Percentiles rank a stretch among this genome's conserved stretches.
phyloP scores from a whole-genome alignment of 2,329 filamentous ascomycete species.

The Aspergillus brunneoviolaceus region DNA sequence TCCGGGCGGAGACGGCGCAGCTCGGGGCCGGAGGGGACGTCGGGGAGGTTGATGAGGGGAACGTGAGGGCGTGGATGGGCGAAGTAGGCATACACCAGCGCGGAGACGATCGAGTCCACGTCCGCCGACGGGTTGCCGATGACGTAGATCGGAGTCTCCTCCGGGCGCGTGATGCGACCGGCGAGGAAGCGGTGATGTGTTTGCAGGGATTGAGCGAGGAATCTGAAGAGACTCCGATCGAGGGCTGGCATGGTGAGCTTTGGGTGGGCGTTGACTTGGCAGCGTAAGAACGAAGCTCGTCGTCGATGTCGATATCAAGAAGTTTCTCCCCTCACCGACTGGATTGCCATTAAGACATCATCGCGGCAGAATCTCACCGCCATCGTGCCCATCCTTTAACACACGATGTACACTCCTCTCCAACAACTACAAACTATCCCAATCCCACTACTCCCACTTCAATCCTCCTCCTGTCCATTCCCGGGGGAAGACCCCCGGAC shows the following conservation, averaged over 20 bases:
- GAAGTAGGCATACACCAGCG: constrained; percentile 62
- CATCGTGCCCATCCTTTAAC: background rate
- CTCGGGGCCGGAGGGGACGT: constrained; percentile 45
- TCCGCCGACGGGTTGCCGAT: constrained; percentile 52
- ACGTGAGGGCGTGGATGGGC: constrained; percentile 50
- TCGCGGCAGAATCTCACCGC: constrained; percentile 8
- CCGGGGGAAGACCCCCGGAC: too few relatives aligned
- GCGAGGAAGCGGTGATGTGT: constrained; percentile 30
- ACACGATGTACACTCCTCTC: background rate
- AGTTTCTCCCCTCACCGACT: too few relatives aligned
- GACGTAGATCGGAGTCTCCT: constrained; percentile 38
- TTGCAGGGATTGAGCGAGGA: constrained; percentile 36
- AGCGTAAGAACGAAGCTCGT: too few relatives aligned
- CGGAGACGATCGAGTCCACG: constrained; percentile 63
- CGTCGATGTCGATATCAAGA: too few relatives aligned
- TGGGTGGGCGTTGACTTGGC: background rate
- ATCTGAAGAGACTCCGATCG: constrained; percentile 33
- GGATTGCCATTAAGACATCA: background rate
- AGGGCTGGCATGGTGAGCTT: constrained; percentile 5
- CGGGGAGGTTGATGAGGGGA: constrained; percentile 59
- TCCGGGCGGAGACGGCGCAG: constrained; percentile 57
- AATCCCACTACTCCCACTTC: background rate
- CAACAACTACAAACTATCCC: background rate
- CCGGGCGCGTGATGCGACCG: constrained; percentile 16
- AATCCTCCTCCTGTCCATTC: too few relatives aligned